Evolutionary conservation across 495 filamentous ascomycete species (phyloP).

Genomic region (Podospora conica): DNA sequence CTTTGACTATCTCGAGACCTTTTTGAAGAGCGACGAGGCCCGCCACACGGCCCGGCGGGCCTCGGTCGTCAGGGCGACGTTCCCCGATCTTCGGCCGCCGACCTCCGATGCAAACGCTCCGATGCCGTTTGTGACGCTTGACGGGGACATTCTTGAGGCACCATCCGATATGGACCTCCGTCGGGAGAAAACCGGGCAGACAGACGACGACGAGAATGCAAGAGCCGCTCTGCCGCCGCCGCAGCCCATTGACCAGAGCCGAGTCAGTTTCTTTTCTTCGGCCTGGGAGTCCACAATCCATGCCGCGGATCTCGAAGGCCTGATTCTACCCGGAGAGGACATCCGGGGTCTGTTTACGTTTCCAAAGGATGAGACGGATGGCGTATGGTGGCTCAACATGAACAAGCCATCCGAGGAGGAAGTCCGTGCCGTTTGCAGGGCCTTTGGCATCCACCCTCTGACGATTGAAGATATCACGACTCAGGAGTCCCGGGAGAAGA

Average conservation of each 20-base stretch:
- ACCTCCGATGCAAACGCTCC: conserved; percentile 13
- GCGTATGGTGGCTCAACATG: conserved; percentile 95
- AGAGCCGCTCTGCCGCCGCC: conserved; percentile 15
- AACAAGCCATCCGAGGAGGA: conserved; percentile 86
- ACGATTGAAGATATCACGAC: conserved; percentile 92
- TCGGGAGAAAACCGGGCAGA: conserved; percentile 23
- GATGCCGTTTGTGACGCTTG: conserved; percentile 33
- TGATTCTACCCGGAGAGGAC: conserved; percentile 80
- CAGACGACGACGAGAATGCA: conserved; percentile 14
- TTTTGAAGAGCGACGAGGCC: conserved; percentile 53
- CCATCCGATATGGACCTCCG: conserved; percentile 34
- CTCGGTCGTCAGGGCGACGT: conserved; percentile 41
- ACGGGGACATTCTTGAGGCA: conserved; percentile 44
- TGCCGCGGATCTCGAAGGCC: conserved; percentile 76
- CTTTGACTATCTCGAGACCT: conserved; percentile 83
- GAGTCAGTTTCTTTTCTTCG: conserved; percentile 95
- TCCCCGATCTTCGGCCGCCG: conserved; percentile 52
- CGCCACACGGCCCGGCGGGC: conserved; percentile 40
- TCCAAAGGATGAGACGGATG: conserved; percentile 57
- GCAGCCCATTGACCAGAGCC: conserved; percentile 51
- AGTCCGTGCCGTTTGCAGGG: conserved; percentile 76
- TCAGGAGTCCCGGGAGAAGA: conserved; percentile 94
- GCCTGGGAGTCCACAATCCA: conserved; percentile 87
- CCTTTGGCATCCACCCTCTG: conserved; percentile 88
- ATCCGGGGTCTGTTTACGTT: conserved; percentile 85